Evolutionary conservation across 2,329 filamentous ascomycete species (phyloP), one percentile per base, ranked within the genome.

Genomic region (Scedosporium dehoogii): DNA sequence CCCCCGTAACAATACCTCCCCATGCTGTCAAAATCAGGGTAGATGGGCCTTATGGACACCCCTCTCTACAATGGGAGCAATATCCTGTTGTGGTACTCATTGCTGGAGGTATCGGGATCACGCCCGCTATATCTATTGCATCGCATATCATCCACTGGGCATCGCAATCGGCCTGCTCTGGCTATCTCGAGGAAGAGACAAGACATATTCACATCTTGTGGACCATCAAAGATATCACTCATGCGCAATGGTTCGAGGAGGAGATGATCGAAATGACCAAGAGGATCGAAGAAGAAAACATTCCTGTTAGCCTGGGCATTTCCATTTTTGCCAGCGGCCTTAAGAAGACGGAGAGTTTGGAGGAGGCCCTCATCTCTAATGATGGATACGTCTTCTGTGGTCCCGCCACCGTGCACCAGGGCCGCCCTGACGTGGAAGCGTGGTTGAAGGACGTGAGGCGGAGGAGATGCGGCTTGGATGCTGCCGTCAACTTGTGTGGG

Each of bases 41-140:
- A 3, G 67, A 68, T 46, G 68, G 68, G 1, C 68, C 68, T 6
- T 68, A 69, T 41, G 66, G 68, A 4, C 62, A 67, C 14, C 63
- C 66, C 3, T 46, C 64, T 3, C 51, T 67, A 33, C 63, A 64
- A 57, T 67, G 66, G 67, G 66, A 60, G 5, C 33, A 59, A 38
- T 53, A 66, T 33, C 64, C 67, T 6, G 64, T 68, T 9, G 62
- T 63, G 3, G 62, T 67, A 9, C 64, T 69, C 6, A 62, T 69
- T 16, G 68, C 67, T 6, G 68, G 67, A 18, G 68, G 68, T 9
- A 67, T 69, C 27, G 68, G 68, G 6, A 69, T 69, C 60, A 69
- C 68, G 16, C 68, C 67, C 5, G 66, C 62, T 2, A 67, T 69
- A 12, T 65, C 65, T 58, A 69, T 69, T 41, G 64, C 64, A n/a